These are phyloP conservation scores for Chlorella sp. DNA, from an alignment of 139 green algal genomes.

Conservation along the genomic window DNA sequence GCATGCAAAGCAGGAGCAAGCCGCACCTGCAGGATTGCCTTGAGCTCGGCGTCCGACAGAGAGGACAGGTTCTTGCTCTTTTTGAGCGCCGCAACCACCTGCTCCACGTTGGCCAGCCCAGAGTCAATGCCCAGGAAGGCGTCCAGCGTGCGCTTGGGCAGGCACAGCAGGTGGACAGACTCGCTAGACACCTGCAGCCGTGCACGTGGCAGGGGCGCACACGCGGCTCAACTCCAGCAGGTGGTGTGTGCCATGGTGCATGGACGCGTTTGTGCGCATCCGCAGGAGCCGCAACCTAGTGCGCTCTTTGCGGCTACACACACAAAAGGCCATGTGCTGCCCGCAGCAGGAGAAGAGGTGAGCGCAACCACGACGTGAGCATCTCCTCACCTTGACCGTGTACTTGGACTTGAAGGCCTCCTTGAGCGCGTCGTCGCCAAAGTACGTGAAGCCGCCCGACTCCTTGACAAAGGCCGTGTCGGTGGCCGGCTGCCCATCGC, in stretches of 20 bases:
- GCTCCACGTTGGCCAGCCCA: neutral
- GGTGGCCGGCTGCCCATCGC: slow-evolving; percentile 11
- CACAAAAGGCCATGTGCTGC: no score
- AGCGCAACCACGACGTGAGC: no score
- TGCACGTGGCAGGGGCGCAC: no score
- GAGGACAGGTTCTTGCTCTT: slow-evolving; percentile 29
- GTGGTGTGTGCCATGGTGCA: no score
- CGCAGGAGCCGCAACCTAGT: no score
- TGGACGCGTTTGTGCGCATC: no score
- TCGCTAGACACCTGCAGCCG: slow-evolving; percentile 19
- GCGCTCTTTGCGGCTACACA: no score
- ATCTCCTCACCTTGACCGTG: slow-evolving; percentile 17
- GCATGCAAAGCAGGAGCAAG: no score
- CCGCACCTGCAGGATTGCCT: slow-evolving; percentile 19
- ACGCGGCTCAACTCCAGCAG: no score
- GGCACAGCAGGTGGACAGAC: slow-evolving; percentile 22
- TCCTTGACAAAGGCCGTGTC: slow-evolving; percentile 41
- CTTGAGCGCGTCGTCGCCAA: slow-evolving; percentile 50
- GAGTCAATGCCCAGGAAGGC: slow-evolving; percentile 29
- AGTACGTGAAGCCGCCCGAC: slow-evolving; percentile 83
- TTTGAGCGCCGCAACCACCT: slow-evolving; percentile 32
- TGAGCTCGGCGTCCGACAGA: slow-evolving; percentile 19
- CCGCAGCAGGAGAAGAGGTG: no score
- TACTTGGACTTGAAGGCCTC: slow-evolving; percentile 11
- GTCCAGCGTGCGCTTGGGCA: slow-evolving; percentile 41